Evolutionary conservation across 441 rosid species (phyloP), one percentile per base, ranked within the genome.

Genomic region (Viola pubescens): DNA sequence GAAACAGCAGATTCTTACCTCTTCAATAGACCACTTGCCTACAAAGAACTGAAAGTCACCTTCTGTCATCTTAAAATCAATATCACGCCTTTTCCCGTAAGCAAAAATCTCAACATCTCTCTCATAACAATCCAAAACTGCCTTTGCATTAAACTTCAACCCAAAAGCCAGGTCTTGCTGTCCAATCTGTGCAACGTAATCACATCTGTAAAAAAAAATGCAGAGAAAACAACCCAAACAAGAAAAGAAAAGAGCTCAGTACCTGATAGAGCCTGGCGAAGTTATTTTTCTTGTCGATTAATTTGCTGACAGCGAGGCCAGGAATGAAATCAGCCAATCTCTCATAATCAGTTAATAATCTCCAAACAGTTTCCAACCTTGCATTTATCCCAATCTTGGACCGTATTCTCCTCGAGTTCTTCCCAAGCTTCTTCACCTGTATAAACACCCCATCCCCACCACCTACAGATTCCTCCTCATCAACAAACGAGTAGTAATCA

Each of bases 21-120:
- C 91, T 70, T 89, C 91, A 47, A 92, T 81, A 3, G 87, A 82
- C 98, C 98, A 91, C 61, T 81, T 84, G 56, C 98, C 98, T 84
- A 87, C 81, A 61, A 83, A 87, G 40, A 77, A 58, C 26, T 84
- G 82, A 59, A 92, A 89, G 75, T 89, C 98, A 9, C 98, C 98
- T 73, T 92, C 95, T 9, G 74, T 75, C 98, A 92, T 87, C 71
- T 84, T 81, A 59, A 87, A 92, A 6, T 84, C 95, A 74, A 92
- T 85, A 41, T 89, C 96, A 14, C 97, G 96, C 52, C 74, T 87
- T 42, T 56, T 75, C 4, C 91, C 81, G 3, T 53, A 34, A 11
- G 82, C 75, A n/a, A 75, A 60, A 67, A 45, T 73, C 81, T 87
- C 86, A 39, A 89, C 76, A 48, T 92, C 94, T 61, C 73, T 86